Conservation (phyloP, 257 asterid species). For the Thymus mandschuricus region DNA sequence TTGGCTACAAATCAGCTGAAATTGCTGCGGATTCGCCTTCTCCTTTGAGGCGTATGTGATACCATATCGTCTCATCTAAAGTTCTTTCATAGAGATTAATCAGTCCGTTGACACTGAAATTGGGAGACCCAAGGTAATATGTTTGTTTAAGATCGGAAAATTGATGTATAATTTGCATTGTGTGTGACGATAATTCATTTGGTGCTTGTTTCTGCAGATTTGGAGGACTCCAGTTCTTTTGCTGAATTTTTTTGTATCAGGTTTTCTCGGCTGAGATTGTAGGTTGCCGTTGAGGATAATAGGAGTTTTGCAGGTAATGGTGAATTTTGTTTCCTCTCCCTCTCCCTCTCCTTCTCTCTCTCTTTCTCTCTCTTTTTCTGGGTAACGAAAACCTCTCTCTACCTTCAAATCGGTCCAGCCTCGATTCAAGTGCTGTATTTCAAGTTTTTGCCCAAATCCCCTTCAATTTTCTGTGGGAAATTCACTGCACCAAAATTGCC, state of each 20-base stretch:
- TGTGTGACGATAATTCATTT: constrained; percentile 10
- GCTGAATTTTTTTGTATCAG: constrained; percentile 1
- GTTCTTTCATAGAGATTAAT: constrained; percentile 3
- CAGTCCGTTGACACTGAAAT: background rate
- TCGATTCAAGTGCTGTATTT: constrained; percentile 14
- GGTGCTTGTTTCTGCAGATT: constrained; percentile 36
- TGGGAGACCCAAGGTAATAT: constrained; percentile 33
- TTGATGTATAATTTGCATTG: constrained; percentile 31
- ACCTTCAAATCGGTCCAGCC: constrained; percentile 30
- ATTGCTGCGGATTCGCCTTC: constrained; percentile 22
- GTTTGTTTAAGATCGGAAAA: constrained; percentile 27
- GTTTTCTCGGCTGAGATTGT: constrained; percentile 22
- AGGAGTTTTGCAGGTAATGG: constrained; percentile 39
- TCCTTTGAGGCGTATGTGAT: constrained; percentile 16
- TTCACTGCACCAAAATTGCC: background rate
- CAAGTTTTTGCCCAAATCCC: constrained; percentile 2
- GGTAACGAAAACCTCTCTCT: background rate
- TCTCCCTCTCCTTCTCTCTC: background rate
- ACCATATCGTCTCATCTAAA: constrained; percentile 12
- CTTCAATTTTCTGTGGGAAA: background rate
- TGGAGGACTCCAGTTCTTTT: constrained; percentile 26
- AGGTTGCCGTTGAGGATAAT: constrained; percentile 22
- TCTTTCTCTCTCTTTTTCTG: background rate
- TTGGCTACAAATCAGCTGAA: constrained; percentile 35
- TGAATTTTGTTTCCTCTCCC: background rate